Evolutionary conservation across 345 rosid species (phyloP), one percentile per base, ranked within the genome.

Genomic region (Populus nigra): DNA sequence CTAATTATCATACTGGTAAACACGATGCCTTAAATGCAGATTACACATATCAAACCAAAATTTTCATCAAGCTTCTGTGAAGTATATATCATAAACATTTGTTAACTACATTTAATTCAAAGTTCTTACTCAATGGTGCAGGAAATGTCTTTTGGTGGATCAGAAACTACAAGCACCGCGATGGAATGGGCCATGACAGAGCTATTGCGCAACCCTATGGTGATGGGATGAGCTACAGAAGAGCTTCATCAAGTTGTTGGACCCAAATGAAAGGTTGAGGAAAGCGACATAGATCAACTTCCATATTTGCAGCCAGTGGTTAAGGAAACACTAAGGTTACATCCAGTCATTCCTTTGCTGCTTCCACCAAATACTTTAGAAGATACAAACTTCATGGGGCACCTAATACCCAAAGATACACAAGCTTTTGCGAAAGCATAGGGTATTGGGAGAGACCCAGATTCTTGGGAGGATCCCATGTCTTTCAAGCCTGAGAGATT

Each of bases 381-480:
- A 53, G 76, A 78, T 50, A 72, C 72, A 41, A 67, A 65, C 8
- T 78, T 73, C 27, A 66, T 67, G 77, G 81, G 81, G 8, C 73
- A 73, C 38, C 7, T 33, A 0, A 73, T 78, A 0, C 77, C 77
- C 7, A 73, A 73, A 27, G 71, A 73, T 41, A 78, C 82, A 16
- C 74, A 69, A 25, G 78, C 74, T 5, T 68, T 74, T 36, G 71
- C 74, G 8, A 79, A 79, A 29, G 78, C 7, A 5, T 79, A 75
- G 82, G 69, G 66, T 5, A 79, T 79, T n/a, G 82, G 78, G 57
- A 74, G 78, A 61, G 78, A 79, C 50, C 63, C 73, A n/a, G 63
- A 73, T 29, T 15, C 49, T 35, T 79, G 78, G 82, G 71, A 68
- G 12, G 82, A 74, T 59, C 78, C 78, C 18, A 45, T 74, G 71